Evolutionary conservation across 495 filamentous ascomycete genomes (phyloP).

Genomic region (Penicillium arizonense): DNA sequence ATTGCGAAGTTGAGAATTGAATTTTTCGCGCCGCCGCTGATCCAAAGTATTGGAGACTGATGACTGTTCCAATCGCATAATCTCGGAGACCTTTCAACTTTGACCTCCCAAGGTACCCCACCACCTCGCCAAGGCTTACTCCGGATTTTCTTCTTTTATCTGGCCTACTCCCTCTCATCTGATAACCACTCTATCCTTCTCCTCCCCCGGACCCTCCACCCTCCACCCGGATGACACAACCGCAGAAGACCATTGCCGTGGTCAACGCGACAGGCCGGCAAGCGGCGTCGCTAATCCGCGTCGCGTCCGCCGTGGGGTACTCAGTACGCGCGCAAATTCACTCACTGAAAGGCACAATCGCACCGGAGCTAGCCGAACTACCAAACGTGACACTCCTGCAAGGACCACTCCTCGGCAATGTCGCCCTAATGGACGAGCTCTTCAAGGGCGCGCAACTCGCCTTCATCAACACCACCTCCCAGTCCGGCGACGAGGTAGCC

Average conservation of each 20-base stretch:
- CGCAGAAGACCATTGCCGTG: slow-evolving; percentile 77
- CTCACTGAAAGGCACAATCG: slow-evolving; percentile 76
- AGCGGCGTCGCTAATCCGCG: slow-evolving; percentile 88
- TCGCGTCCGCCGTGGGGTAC: slow-evolving; percentile 89
- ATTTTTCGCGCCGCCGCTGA: background rate
- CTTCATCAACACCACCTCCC: slow-evolving; percentile 97
- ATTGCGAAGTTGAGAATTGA: background rate
- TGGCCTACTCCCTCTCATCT: slow-evolving; percentile 6
- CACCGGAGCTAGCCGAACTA: slow-evolving; percentile 74
- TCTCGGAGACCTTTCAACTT: slow-evolving; percentile 23
- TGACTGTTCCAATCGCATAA: slow-evolving; percentile 31
- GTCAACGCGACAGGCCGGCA: slow-evolving; percentile 93
- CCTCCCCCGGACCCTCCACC: background rate
- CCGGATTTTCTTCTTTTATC: slow-evolving; percentile 25
- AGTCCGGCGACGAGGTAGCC: slow-evolving; percentile 86
- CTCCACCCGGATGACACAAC: slow-evolving; percentile 42
- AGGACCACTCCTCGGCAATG: slow-evolving; percentile 73
- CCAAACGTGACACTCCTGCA: slow-evolving; percentile 82
- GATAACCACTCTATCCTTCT: slow-evolving; percentile 2
- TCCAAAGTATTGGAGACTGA: slow-evolving; percentile 1
- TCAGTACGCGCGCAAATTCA: slow-evolving; percentile 85
- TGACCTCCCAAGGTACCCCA: slow-evolving; percentile 27
- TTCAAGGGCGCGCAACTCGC: slow-evolving; percentile 83
- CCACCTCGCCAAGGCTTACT: slow-evolving; percentile 31
- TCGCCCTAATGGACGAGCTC: slow-evolving; percentile 66